A percentile compares a stretch with the other conserved stretches of the same genome.
phyloP scores from a whole-genome alignment of 495 filamentous ascomycete species.

The Penicillium herquei region DNA sequence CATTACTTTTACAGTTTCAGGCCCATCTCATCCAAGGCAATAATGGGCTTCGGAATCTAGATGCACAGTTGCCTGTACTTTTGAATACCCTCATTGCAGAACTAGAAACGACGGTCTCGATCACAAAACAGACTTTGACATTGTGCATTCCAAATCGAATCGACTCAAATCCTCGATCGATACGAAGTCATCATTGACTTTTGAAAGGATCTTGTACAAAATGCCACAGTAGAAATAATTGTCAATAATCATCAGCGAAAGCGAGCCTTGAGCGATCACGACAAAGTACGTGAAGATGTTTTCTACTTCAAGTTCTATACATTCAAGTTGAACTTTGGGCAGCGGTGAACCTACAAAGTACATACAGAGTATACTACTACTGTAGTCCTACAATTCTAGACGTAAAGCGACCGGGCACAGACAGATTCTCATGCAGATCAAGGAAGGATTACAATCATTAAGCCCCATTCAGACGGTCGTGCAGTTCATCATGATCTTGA shows the following conservation, averaged over 20 bases:
- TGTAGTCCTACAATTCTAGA: no score
- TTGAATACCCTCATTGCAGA: background rate
- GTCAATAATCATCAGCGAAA: no score
- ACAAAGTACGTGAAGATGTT: constrained; percentile 1
- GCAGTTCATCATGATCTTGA: background rate
- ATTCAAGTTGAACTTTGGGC: no score
- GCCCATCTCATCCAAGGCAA: background rate
- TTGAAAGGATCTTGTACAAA: no score
- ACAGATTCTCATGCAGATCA: constrained; percentile 1
- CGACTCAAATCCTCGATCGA: no score
- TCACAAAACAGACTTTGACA: background rate
- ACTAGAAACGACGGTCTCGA: constrained; percentile 17
- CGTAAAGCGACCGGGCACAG: background rate
- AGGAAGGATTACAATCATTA: background rate
- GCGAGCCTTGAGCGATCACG: background rate
- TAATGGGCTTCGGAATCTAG: background rate
- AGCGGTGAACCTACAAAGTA: no score
- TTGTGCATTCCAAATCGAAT: no score
- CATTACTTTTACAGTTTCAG: background rate
- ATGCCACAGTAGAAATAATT: no score
- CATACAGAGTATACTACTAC: no score
- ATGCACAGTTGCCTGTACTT: background rate
- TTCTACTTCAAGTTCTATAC: no score
- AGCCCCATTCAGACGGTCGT: background rate
- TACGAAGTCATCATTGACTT: no score